Evolutionary conservation across 345 rosid species (phyloP).

Genomic region (Camelina neglecta): DNA sequence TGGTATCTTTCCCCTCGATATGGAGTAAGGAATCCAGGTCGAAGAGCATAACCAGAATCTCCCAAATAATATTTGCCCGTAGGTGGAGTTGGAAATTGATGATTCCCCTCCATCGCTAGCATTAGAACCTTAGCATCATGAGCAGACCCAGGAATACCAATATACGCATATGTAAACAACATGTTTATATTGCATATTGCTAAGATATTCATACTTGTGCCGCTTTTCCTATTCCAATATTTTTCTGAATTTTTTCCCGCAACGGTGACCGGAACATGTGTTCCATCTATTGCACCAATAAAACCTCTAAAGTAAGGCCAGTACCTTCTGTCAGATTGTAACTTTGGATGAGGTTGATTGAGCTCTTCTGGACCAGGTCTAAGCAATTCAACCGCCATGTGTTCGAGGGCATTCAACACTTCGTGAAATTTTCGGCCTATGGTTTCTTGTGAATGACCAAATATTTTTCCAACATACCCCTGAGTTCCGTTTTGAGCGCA

Average conservation of each 20-base stretch:
- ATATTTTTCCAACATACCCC: constrained; percentile 1
- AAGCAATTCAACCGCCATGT: neutral
- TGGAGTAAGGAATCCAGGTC: constrained; percentile 5
- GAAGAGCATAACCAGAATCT: neutral
- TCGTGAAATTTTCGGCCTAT: constrained; percentile 4
- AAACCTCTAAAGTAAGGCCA: neutral
- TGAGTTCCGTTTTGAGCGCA: neutral
- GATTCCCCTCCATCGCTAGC: neutral
- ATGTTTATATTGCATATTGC: neutral
- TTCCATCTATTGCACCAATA: neutral
- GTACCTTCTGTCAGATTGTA: neutral
- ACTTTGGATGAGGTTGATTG: neutral
- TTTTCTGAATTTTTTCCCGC: neutral
- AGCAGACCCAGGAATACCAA: neutral
- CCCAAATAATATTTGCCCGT: neutral
- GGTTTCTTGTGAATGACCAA: constrained; percentile 20
- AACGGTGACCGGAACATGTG: neutral
- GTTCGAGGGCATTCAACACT: neutral
- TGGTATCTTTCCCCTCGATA: constrained; percentile 5
- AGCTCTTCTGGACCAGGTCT: neutral
- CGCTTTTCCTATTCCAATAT: neutral
- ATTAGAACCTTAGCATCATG: neutral
- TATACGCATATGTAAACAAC: too few relatives aligned
- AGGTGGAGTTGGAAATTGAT: constrained; percentile 1
- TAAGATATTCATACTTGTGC: neutral